phyloP scores from a whole-genome alignment of 495 filamentous ascomycete genomes.

The Penicillium coprophilum region DNA sequence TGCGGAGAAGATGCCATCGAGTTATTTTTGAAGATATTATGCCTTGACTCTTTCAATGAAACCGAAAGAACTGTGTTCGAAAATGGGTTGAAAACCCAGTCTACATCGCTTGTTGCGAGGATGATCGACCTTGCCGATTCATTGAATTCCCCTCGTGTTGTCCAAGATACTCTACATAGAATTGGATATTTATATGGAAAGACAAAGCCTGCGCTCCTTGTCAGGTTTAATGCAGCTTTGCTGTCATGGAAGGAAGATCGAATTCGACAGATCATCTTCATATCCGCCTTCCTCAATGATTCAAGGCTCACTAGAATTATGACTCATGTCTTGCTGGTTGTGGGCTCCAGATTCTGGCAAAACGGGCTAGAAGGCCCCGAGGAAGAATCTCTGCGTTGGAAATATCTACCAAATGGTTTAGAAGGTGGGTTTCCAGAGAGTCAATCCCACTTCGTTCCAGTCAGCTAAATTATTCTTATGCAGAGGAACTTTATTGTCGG shows the following conservation, averaged over 20 bases:
- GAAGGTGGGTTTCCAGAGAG: slow-evolving; percentile 58
- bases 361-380: slow-evolving; percentile 28
- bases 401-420: slow-evolving; percentile 67
- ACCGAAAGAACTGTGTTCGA: slow-evolving; percentile 23
- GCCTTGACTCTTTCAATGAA: slow-evolving; percentile 27
- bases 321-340: slow-evolving; percentile 58
- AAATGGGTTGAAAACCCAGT: slow-evolving; percentile 26
- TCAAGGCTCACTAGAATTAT: slow-evolving; percentile 26
- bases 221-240: slow-evolving; percentile 26
- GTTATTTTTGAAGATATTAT: slow-evolving; percentile 40
- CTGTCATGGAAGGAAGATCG: slow-evolving; percentile 43
- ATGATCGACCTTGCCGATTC: slow-evolving; percentile 40
- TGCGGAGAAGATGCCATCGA: slow-evolving; percentile 39
- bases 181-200: slow-evolving; percentile 34
- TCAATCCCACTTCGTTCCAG: no score
- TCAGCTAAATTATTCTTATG: slow-evolving; percentile 4
- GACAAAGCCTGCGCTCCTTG: slow-evolving; percentile 20
- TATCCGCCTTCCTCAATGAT: slow-evolving; percentile 34
- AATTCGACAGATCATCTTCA: slow-evolving; percentile 40
- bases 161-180: slow-evolving; percentile 21
- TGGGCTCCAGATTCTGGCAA: slow-evolving; percentile 65
- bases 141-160: slow-evolving; percentile 34
- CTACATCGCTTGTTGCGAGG: slow-evolving; percentile 33
- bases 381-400: slow-evolving; percentile 57
- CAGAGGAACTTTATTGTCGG: slow-evolving; percentile 71